These are phyloP conservation scores for Coprinopsis sp. DNA, from an alignment of 768 basidiomycete genomes.

Conservation along the genomic window DNA sequence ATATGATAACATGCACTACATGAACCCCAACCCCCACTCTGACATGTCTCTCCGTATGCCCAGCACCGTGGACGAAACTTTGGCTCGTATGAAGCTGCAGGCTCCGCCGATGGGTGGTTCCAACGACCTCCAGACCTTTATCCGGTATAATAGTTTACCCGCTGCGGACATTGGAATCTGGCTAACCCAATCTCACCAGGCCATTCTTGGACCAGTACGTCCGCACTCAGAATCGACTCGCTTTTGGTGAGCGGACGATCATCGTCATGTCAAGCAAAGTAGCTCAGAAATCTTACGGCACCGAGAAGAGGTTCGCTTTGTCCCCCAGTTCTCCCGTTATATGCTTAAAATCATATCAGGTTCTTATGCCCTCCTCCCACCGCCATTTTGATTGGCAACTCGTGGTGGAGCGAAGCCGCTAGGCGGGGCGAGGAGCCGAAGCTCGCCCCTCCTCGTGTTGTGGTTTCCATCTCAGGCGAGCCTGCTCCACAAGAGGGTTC, in stretches of 20 bases:
- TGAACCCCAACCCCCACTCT: conserved; percentile 44
- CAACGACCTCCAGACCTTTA: conserved; percentile 75
- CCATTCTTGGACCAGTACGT: conserved; percentile 86
- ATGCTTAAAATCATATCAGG: conserved; percentile 32
- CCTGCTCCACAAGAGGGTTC: conserved; percentile 78
- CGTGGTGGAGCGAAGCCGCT: conserved; percentile 86
- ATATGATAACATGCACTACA: conserved; percentile 60
- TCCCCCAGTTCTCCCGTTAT: not conserved
- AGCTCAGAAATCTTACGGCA: conserved; percentile 96
- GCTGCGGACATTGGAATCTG: conserved; percentile 1
- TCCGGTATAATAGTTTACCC: conserved; percentile 43
- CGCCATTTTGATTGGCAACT: conserved; percentile 89
- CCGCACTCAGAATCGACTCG: conserved; percentile 77
- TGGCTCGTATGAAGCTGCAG: conserved; percentile 62
- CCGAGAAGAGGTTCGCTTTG: conserved; percentile 74
- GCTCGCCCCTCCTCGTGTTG: conserved; percentile 72
- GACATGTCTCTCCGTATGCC: conserved; percentile 64
- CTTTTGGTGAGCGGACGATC: conserved; percentile 88
- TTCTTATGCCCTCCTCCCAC: conserved; percentile 94
- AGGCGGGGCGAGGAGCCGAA: conserved; percentile 73
- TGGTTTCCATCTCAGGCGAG: conserved; percentile 91
- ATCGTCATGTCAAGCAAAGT: conserved; percentile 98
- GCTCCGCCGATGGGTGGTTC: conserved; percentile 55
- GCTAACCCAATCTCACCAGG: conserved; percentile 29
- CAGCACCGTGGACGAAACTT: conserved; percentile 48